Percentiles rank a stretch among this genome's conserved stretches.
Evolutionary conservation across 1,284 basidiomycete species (phyloP).

Genomic region (Cutaneotrichosporon arboriforme): DNA sequence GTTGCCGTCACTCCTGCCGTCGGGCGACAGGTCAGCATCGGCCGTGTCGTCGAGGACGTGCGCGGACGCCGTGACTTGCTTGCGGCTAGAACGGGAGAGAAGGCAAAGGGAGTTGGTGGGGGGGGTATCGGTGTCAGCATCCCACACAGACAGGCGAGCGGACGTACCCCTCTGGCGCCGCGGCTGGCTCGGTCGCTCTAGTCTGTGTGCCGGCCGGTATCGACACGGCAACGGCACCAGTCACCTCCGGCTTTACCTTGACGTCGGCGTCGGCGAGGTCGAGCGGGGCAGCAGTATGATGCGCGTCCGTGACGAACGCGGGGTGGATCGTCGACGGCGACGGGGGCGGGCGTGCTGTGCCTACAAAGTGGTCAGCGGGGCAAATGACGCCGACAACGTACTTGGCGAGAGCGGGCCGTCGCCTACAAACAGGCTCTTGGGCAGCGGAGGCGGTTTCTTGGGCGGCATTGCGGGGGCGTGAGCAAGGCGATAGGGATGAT

Average conservation of each 20-base stretch:
- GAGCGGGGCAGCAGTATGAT: constrained; percentile 19
- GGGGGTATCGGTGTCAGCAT: too few relatives aligned
- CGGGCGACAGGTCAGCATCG: background rate
- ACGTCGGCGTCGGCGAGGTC: background rate
- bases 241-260: constrained; percentile 3
- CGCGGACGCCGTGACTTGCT: background rate
- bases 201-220: background rate
- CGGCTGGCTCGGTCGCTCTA: too few relatives aligned
- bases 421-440: constrained; percentile 30
- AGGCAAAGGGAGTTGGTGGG: too few relatives aligned
- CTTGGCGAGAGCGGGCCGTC: constrained; percentile 38
- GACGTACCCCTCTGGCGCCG: too few relatives aligned
- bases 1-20: too few relatives aligned
- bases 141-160: too few relatives aligned
- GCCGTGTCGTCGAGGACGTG: background rate
- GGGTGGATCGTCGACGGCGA: constrained; percentile 38
- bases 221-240: constrained; percentile 6
- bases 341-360: constrained; percentile 21
- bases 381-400: constrained; percentile 13
- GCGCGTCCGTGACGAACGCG: constrained; percentile 36
- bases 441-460: constrained; percentile 37
- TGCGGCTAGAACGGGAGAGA: background rate
- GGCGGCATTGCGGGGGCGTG: constrained; percentile 27
- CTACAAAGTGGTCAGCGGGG: background rate
- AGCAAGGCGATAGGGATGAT: background rate